Base-by-base conservation (phyloP, 495 filamentous ascomycete genomes). In the Podospora comata region DNA sequence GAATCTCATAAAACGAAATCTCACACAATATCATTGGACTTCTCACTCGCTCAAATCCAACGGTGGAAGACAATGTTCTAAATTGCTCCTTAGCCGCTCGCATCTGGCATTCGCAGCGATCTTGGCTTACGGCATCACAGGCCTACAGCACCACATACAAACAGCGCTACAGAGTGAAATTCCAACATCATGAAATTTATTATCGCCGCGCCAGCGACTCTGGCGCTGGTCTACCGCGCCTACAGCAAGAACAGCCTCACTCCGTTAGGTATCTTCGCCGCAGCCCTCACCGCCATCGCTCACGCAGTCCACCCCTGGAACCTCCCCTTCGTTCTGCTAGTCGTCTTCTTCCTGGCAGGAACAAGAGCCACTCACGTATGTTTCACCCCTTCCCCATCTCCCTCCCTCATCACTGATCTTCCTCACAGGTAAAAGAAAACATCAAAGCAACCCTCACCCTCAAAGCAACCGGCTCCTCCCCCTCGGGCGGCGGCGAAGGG, bases 231-330 rank as follows among this genome's bases (percentile, higher is more conserved):
- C 26, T 90, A 88, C 72, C 87, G 91, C 55, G 92, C 91, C 26
- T 87, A 85, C 75, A 85, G 86, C 20, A 87, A 88, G 70, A 89
- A 92, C 27, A 93, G 92, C 7, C 83, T 96, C 58, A 95, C 92
- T 15, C 88, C 90, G 0, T 79, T 83, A 39, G 92, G 92, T 57
- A 84, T 94, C 68, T 73, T 89, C 11, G 83, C 85, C 23, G 93
- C 93, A 15, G 79, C 78, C 26, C 68, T 89, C 34, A 96, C 96
- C 7, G 94, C 92, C 9, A 76, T 84, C 65, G 85, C 89, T 3
- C 95, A 99, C 77, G 92, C 93, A 11, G 71, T 92, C 23, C 95
- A 98, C 78, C 94, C 95, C 9, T 97, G 92, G 92, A 90, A 89
- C 65, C 80, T 93, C n/a, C 93, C 92, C 2, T 96, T 97, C 77